Evolutionary conservation across 257 asterid species (phyloP).

Genomic region (Scutellaria baicalensis): DNA sequence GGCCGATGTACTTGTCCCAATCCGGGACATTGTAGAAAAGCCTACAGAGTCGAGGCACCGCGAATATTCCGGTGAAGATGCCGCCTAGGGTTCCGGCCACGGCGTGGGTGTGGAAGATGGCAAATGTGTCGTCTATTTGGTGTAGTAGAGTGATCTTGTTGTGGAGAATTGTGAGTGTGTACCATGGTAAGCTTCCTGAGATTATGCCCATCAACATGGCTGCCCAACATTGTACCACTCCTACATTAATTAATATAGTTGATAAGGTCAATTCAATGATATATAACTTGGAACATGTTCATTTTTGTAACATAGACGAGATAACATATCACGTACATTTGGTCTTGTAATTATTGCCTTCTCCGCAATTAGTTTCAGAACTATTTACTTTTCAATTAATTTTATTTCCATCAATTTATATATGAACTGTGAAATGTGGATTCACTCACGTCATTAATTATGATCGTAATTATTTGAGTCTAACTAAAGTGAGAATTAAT

Average conservation of each 20-base stretch:
- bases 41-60: constrained; percentile 33
- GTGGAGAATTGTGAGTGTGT: constrained; percentile 8
- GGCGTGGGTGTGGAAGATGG: constrained; percentile 54
- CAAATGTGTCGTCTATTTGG: constrained; percentile 39
- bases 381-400: no score
- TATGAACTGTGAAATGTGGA: no score
- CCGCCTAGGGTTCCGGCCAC: constrained; percentile 43
- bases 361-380: no score
- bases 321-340: no score
- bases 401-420: no score
- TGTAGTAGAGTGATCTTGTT: constrained; percentile 6
- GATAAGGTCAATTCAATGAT: no score
- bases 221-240: constrained; percentile 24
- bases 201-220: constrained; percentile 19
- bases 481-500: no score
- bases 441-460: no score
- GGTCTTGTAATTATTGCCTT: no score
- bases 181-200: constrained; percentile 25
- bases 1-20: constrained; percentile 41
- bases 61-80: constrained; percentile 34
- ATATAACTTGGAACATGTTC: no score
- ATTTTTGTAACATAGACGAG: no score
- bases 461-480: no score
- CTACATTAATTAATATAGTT: neutral
- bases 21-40: constrained; percentile 34